Conservation (phyloP, 108 stramenopile genomes). For the Skeletonema costatum region DNA sequence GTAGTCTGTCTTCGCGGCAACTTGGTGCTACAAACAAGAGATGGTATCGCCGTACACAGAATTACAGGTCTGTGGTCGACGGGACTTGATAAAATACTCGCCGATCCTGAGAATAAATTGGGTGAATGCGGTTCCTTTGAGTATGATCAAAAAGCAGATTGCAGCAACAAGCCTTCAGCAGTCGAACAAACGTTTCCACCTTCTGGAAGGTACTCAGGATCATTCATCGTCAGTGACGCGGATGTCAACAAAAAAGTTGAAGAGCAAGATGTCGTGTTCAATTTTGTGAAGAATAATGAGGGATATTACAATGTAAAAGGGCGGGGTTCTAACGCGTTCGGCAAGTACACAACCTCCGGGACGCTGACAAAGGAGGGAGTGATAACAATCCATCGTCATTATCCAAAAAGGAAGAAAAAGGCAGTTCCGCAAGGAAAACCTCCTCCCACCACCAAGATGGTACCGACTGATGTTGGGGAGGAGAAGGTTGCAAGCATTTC, state of each 20-base stretch:
- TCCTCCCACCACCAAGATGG: slow-evolving; percentile 60
- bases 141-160: slow-evolving; percentile 46
- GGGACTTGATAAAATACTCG: slow-evolving; percentile 66
- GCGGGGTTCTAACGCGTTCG: slow-evolving; percentile 72
- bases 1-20: slow-evolving; percentile 80
- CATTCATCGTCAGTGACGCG: not conserved
- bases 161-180: not conserved
- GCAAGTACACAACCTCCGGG: slow-evolving; percentile 85
- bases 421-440: not conserved
- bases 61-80: slow-evolving; percentile 81
- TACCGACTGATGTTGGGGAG: slow-evolving; percentile 45
- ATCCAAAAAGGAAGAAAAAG: not conserved
- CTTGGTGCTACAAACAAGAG: slow-evolving; percentile 52
- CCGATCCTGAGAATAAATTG: slow-evolving; percentile 66
- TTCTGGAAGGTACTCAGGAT: not conserved
- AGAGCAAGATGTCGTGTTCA: not conserved
- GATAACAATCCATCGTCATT: slow-evolving; percentile 71
- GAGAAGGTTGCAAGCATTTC: too few species aligned
- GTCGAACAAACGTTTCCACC: not conserved
- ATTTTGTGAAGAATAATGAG: not conserved
- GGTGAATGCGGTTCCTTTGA: slow-evolving; percentile 77
- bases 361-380: slow-evolving; percentile 57
- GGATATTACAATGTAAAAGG: slow-evolving; percentile 69
- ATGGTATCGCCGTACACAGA: slow-evolving; percentile 26
- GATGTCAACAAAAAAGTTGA: not conserved